phyloP scores from a whole-genome alignment of 1,139 yeast species.

The Kurtzmaniella quercitrusa region DNA sequence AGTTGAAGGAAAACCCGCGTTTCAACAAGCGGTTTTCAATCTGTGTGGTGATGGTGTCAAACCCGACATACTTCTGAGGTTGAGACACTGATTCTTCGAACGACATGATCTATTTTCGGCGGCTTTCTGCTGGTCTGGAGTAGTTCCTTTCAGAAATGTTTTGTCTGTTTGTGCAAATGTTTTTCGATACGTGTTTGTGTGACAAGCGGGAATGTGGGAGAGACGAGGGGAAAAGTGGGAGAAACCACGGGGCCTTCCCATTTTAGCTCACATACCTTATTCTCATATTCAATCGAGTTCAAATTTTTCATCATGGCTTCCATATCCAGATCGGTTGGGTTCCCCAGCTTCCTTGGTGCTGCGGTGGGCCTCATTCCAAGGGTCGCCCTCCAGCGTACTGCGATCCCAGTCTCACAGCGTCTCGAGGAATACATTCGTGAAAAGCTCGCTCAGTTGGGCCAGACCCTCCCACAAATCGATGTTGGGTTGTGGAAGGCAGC shows the following conservation, averaged over 20 bases:
- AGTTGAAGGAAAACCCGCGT: slow-evolving; percentile 89
- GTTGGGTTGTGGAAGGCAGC: slow-evolving; percentile 63
- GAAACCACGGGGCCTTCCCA: no score
- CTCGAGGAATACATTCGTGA: slow-evolving; percentile 3
- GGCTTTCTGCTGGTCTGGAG: no score
- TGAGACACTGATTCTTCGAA: slow-evolving; percentile 16
- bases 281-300: background rate
- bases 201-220: slow-evolving; percentile 2
- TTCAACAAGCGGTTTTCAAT: slow-evolving; percentile 89
- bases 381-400: background rate
- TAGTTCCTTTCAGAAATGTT: background rate
- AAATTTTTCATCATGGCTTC: slow-evolving; percentile 2
- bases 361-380: slow-evolving; percentile 2
- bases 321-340: slow-evolving; percentile 1
- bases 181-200: slow-evolving; percentile 7
- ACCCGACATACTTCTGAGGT: slow-evolving; percentile 74
- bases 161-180: background rate
- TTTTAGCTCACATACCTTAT: no score
- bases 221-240: background rate
- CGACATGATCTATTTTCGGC: slow-evolving; percentile 10
- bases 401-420: slow-evolving; percentile 1
- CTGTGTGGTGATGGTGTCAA: slow-evolving; percentile 93
- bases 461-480: slow-evolving; percentile 2
- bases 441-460: slow-evolving; percentile 1
- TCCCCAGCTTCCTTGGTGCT: slow-evolving; percentile 1